Base-by-base conservation (phyloP, 192 early-diverging fungal genomes). In the Ramicandelaber brevisporus region DNA sequence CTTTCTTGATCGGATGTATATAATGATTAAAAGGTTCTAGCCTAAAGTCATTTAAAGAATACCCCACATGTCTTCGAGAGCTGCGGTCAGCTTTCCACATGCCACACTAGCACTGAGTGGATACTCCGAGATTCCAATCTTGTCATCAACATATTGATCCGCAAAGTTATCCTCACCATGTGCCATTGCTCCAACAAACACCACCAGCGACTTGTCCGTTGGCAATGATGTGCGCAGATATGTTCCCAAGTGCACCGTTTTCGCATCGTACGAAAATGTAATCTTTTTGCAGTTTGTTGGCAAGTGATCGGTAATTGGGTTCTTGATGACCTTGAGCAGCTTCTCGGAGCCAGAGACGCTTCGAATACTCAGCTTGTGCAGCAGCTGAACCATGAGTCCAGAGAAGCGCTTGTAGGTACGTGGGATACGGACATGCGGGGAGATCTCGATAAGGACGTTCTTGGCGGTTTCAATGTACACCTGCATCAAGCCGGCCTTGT, bases 351-450 rank as follows among this genome's bases (percentile, higher is more conserved):
- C 84, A 43, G 80, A 73, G 14, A 86, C 83, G 17, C 88, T 68
- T 14, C 76, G 75, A 48, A 99, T 92, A 25, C 68, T 70, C 49
- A 96, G 55, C 48, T 99, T 99, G 56, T 99, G 93, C 16, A 96
- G 68, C 36, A 99, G 63, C 70, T 99, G 89, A 15, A 95, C 87
- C 90, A 97, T 93, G 30, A 97, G 50, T 11, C 90, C 93, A 35
- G 80, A 77, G 54, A 99, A 99, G 33, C 93, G 70, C 62, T 96
- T 99, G 41, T 89, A 99, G 5, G 93, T 99, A 49, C 93, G 66
- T n/a, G 93, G 93, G 45, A 99, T 99, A 39, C 93, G 72, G 29
- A 95, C 78, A 34, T 87, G 79, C 21, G 93, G 93, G 46, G 83
- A 87, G 21, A 99, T 79, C 63, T 99, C 93, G 33, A 99, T 93